Base-by-base conservation (phyloP, 768 basidiomycete species). In the Agrocybe praecox region DNA sequence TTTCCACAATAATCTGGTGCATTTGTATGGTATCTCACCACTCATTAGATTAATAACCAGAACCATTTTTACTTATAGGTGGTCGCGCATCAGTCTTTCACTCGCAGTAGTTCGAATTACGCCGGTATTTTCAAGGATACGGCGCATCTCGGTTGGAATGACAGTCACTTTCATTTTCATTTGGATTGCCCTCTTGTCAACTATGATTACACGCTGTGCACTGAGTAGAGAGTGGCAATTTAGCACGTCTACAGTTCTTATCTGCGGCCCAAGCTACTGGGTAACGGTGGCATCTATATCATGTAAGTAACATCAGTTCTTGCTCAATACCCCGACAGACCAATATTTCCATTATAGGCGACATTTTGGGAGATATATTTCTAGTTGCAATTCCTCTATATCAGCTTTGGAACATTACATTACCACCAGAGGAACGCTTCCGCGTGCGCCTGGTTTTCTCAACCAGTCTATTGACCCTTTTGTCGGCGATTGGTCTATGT, bases 391-490 rank as follows among this genome's bases (percentile, higher is more conserved):
- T 58, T 29, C 57, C 52, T 4, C 24, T 58, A 2, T 42, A 53
- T 45, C 47, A 22, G n/a, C 23, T 58, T 6, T 49, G 57, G 58
- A 17, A 51, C 19, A 46, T 55, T 18, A 50, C 18, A 12, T 53
- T 46, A 17, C 52, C 50, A 2, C 26, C 47, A 26, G 22, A 46
- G 18, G 47, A 55, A 10, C 58, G 52, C 8, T 26, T 52, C 7
- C 40, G 49, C 21, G 53, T 59, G 15, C 58, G 42, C 6, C 12
- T 55, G 19, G 53, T 59, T 1, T 59, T 59, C 22, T 59, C 58
- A 2, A 47, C 58, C 7, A 59, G 58, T 43, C 18, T 55, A 33
- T 7, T 59, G 17, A 59, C 58, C 8, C 22, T 53, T 3, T 6
- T 52, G 6, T 23, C 21, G 8, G 52, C 51, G 4, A 19, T 49